These are phyloP conservation scores for Cornus suecica DNA, from an alignment of 148 eudicot species.

Conservation along the genomic window DNA sequence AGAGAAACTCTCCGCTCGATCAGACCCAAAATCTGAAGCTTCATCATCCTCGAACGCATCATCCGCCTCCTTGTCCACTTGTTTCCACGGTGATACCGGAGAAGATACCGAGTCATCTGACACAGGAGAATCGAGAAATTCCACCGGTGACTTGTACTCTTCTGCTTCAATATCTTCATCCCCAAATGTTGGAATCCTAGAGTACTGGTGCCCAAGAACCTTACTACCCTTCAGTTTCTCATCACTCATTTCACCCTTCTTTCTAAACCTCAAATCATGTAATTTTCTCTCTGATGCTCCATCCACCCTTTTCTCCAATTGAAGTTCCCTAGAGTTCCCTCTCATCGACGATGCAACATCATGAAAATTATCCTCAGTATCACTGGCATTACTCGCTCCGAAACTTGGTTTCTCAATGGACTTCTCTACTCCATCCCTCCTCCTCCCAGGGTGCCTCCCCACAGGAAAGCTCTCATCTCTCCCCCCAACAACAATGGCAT, in stretches of 20 bases:
- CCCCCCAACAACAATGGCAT: constrained; percentile 20
- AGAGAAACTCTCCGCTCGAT: constrained; percentile 35
- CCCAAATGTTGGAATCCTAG: constrained; percentile 6
- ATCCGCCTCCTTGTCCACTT: constrained; percentile 12
- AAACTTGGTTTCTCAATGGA: constrained; percentile 23
- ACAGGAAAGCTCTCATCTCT: constrained; percentile 26
- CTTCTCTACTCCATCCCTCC: constrained; percentile 34
- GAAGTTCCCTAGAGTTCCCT: constrained; percentile 15
- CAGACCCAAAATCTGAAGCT: constrained; percentile 34
- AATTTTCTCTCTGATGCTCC: constrained; percentile 14
- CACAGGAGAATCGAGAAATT: constrained; percentile 6
- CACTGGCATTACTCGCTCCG: not conserved
- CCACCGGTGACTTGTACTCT: constrained; percentile 10
- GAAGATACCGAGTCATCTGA: constrained; percentile 14
- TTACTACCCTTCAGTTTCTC: constrained; percentile 5
- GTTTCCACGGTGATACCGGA: constrained; percentile 12
- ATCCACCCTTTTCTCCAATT: constrained; percentile 14
- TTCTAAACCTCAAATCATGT: not conserved
- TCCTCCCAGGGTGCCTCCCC: constrained; percentile 25
- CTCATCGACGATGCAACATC: not conserved
- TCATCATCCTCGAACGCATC: constrained; percentile 20
- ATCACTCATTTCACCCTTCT: constrained; percentile 12
- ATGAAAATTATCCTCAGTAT: constrained; percentile 1
- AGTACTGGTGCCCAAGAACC: constrained; percentile 17
- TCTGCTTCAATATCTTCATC: constrained; percentile 13